Percentiles rank a stretch among this genome's conserved stretches.
Conservation (phyloP, 352 stramenopile species). For the Phytophthora hibernalis region DNA sequence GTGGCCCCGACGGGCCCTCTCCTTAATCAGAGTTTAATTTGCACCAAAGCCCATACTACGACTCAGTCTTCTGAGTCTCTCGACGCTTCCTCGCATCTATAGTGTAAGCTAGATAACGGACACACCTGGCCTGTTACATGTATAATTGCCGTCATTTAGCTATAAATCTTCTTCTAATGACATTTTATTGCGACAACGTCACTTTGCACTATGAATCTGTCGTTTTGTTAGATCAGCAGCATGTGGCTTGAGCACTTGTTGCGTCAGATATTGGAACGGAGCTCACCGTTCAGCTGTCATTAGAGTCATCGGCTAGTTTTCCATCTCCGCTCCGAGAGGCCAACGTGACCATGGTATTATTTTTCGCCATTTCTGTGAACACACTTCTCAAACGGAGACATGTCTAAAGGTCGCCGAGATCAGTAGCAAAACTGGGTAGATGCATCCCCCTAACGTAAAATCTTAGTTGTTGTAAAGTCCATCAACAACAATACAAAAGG, state of each 20-base stretch:
- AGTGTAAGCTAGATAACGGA: too few species aligned
- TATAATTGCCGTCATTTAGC: too few species aligned
- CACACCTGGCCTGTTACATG: too few species aligned
- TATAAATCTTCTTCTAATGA: too few species aligned
- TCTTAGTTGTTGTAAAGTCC: constrained; percentile 5
- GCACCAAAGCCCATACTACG: too few species aligned
- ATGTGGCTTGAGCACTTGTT: constrained; percentile 50
- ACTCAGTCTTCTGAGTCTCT: too few species aligned
- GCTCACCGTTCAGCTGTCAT: constrained; percentile 76
- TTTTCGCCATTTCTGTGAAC: constrained; percentile 83
- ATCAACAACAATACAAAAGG: constrained; percentile 14
- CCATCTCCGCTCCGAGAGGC: constrained; percentile 68
- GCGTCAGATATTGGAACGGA: constrained; percentile 80
- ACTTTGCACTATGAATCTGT: not conserved
- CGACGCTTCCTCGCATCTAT: too few species aligned
- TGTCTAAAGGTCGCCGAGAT: constrained; percentile 88
- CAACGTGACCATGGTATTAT: constrained; percentile 44
- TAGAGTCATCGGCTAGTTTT: constrained; percentile 65
- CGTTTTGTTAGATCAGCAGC: constrained; percentile 33
- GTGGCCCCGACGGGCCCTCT: too few species aligned
- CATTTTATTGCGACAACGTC: too few species aligned
- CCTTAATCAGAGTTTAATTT: too few species aligned
- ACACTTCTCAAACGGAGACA: constrained; percentile 91
- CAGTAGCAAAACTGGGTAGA: not conserved
- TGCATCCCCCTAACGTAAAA: not conserved